phyloP scores from a whole-genome alignment of 345 rosid genomes.

The Carallia brachiata region DNA sequence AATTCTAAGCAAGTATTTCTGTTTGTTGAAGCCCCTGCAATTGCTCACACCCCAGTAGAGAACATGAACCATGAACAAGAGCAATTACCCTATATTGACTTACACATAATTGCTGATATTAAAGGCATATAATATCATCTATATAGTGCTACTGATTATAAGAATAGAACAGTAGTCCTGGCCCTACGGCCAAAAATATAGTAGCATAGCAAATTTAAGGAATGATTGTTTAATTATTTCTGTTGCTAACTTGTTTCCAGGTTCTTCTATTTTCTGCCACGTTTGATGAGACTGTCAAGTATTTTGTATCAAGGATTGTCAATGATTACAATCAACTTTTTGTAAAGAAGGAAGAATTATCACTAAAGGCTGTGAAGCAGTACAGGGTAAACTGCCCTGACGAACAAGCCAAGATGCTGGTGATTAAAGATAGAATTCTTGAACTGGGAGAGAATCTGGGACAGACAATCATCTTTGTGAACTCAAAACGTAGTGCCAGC shows the following conservation, averaged over 20 bases:
- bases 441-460: constrained; percentile 84
- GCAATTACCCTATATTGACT: no score
- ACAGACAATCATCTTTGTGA: constrained; percentile 81
- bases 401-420: constrained; percentile 63
- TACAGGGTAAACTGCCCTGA: constrained; percentile 80
- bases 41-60: background rate
- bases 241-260: constrained; percentile 32
- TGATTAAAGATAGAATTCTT: constrained; percentile 75
- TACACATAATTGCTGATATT: no score
- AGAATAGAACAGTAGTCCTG: no score
- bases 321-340: constrained; percentile 75
- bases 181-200: no score
- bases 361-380: constrained; percentile 83
- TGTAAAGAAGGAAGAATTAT: constrained; percentile 85
- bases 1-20: no score
- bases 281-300: constrained; percentile 72
- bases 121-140: no score
- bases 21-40: background rate
- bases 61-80: no score
- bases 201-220: background rate
- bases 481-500: constrained; percentile 55
- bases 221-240: background rate
- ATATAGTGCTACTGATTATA: no score
- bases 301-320: constrained; percentile 60
- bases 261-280: constrained; percentile 95